Evolutionary conservation across 1,139 yeast species (phyloP).

Genomic region (Scheffersomyces segobiensis): DNA sequence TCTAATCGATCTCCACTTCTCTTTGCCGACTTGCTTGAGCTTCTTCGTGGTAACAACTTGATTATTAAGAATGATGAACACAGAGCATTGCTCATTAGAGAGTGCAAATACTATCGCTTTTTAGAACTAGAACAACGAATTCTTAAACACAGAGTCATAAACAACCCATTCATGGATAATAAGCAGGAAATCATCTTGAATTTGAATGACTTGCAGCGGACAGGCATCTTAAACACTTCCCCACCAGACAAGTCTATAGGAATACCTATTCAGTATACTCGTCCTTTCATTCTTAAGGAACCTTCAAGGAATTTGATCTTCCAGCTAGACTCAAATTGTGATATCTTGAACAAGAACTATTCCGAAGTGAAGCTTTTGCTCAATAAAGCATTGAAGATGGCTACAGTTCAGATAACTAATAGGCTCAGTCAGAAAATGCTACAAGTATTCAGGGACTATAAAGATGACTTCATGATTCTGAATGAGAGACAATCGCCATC

Average conservation of each 20-base stretch:
- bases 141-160: constrained; percentile 49
- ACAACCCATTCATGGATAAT: constrained; percentile 48
- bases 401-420: constrained; percentile 28
- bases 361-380: constrained; percentile 32
- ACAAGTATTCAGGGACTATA: constrained; percentile 25
- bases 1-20: constrained; percentile 56
- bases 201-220: constrained; percentile 46
- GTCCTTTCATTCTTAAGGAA: constrained; percentile 53
- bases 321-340: constrained; percentile 45
- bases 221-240: constrained; percentile 38
- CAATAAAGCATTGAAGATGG: constrained; percentile 26
- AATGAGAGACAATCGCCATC: constrained; percentile 19
- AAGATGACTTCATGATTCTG: constrained; percentile 21
- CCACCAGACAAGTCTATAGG: constrained; percentile 17
- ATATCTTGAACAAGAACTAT: constrained; percentile 11
- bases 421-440: constrained; percentile 23
- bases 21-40: constrained; percentile 59
- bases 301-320: constrained; percentile 51
- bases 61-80: constrained; percentile 54
- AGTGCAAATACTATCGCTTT: constrained; percentile 77
- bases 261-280: constrained; percentile 41
- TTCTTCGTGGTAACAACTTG: constrained; percentile 55
- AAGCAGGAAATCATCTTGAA: constrained; percentile 59
- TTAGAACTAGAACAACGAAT: constrained; percentile 72
- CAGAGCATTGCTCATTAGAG: constrained; percentile 57